Base-by-base conservation (phyloP, 2,329 filamentous ascomycete species). In the Fonsecaea monophora region DNA sequence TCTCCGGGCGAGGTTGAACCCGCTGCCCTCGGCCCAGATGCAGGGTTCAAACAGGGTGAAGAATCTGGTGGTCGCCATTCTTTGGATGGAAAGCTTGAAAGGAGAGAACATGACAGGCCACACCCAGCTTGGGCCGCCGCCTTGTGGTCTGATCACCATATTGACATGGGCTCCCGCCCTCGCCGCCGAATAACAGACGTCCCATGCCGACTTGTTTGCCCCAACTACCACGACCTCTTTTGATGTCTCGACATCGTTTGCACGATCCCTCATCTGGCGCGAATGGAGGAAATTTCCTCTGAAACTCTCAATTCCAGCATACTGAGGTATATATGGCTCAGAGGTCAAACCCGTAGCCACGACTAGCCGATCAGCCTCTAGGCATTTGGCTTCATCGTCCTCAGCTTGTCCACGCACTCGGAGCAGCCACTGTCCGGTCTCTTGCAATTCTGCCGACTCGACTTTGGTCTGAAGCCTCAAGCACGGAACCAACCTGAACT, bases 21-120 rank as follows among this genome's bases (percentile, higher is more conserved):
- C 82, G 21, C 83, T 61, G 2, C 18, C 84, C 1, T 82, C 80
- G 4, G 88, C 89, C 88, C 89, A 94, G 13, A 90, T 84, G 74
- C 90, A 93, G 0, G 91, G 91, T 60, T 86, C 89, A 77, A 94
- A 87, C 87, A 89, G 92, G 1, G 87, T 90, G 61, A 93, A 78
- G 69, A 90, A 83, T 0, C 91, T 87, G 0, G 86, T 89, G 37
- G 85, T 84, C 3, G 89, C 83, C 4, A 92, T 82, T 72, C 89
- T 87, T 76, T 92, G 90, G 0, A 92, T 78, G 83, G 86, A 87
- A 65, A 83, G 84, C 75, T 89, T 89, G n/a, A 90, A 74, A 30
- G 59, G 59, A 50, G 45, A 50, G 2, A 61, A 38, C 63, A 86
- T 87, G 1, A 85, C 77, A 1, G 86, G 85, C 0, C 85, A 77